Percentiles rank a stretch among this genome's conserved stretches.
Evolutionary conservation across 169 alveolate species (phyloP).

Genomic region (Toxoplasma gondii): DNA sequence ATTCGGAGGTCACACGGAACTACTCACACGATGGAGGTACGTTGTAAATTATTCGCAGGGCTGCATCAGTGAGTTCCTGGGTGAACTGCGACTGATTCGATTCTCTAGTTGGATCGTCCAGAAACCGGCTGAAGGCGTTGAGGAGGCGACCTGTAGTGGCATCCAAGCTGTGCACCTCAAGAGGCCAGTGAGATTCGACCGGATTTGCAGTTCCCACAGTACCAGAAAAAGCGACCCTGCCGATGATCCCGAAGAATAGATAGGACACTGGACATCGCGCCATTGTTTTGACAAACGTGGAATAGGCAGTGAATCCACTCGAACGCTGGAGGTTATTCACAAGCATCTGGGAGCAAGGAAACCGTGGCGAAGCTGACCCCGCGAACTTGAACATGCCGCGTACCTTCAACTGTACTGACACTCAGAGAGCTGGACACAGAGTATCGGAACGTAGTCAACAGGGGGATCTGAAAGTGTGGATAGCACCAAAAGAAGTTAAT

Average conservation of each 20-base stretch:
- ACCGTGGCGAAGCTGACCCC: too few species aligned
- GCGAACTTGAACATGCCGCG: too few species aligned
- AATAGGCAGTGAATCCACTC: too few species aligned
- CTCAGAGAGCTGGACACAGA: too few species aligned
- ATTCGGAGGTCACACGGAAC: not conserved
- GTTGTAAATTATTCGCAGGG: slow-evolving; percentile 12
- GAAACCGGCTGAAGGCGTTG: not conserved
- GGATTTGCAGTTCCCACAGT: not conserved
- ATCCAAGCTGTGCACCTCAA: not conserved
- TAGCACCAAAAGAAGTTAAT: too few species aligned
- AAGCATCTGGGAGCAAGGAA: too few species aligned
- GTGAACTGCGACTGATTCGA: slow-evolving; percentile 10
- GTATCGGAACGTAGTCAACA: too few species aligned
- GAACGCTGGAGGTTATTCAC: too few species aligned
- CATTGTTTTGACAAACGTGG: too few species aligned
- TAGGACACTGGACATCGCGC: too few species aligned
- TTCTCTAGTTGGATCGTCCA: not conserved
- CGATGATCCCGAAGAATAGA: not conserved
- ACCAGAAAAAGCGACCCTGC: not conserved
- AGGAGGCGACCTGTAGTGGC: slow-evolving; percentile 18
- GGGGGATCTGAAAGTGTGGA: too few species aligned
- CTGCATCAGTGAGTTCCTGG: slow-evolving; percentile 6
- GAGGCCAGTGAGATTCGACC: not conserved
- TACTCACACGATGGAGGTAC: slow-evolving; percentile 18
- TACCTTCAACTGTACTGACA: too few species aligned